These are phyloP conservation scores for Anastatica hierochuntica DNA, from an alignment of 345 rosid species.

Conservation along the genomic window DNA sequence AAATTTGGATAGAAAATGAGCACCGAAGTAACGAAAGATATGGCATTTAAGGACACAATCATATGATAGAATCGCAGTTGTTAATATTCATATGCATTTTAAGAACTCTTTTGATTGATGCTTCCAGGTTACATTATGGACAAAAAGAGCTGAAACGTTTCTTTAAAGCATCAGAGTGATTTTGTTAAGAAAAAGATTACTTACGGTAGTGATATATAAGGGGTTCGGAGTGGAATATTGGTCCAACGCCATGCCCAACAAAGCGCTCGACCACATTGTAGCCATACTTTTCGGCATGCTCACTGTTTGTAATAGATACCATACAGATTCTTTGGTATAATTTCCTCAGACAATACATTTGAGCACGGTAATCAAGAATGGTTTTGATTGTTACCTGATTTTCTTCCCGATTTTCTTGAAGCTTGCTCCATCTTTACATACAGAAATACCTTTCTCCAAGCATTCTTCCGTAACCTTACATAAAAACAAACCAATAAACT, in stretches of 20 bases:
- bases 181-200: slow-evolving; percentile 13
- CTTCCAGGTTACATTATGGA: not conserved
- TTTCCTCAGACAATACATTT: too few species aligned
- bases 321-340: not conserved
- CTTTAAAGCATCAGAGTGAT: not conserved
- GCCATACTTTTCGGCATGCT: slow-evolving; percentile 84
- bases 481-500: not conserved
- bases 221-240: slow-evolving; percentile 76
- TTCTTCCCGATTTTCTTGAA: slow-evolving; percentile 86
- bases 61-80: not conserved
- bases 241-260: slow-evolving; percentile 93
- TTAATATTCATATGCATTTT: not conserved
- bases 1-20: slow-evolving; percentile 1
- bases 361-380: not conserved
- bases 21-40: not conserved
- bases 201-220: slow-evolving; percentile 72
- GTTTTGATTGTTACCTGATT: slow-evolving; percentile 47
- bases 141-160: not conserved
- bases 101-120: not conserved
- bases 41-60: not conserved
- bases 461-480: slow-evolving; percentile 82
- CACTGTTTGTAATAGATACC: slow-evolving; percentile 34
- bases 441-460: slow-evolving; percentile 79
- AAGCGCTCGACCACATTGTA: slow-evolving; percentile 84
- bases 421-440: slow-evolving; percentile 88